phyloP scores from a whole-genome alignment of 2,329 filamentous ascomycete genomes.

The Curvularia hawaiiensis region DNA sequence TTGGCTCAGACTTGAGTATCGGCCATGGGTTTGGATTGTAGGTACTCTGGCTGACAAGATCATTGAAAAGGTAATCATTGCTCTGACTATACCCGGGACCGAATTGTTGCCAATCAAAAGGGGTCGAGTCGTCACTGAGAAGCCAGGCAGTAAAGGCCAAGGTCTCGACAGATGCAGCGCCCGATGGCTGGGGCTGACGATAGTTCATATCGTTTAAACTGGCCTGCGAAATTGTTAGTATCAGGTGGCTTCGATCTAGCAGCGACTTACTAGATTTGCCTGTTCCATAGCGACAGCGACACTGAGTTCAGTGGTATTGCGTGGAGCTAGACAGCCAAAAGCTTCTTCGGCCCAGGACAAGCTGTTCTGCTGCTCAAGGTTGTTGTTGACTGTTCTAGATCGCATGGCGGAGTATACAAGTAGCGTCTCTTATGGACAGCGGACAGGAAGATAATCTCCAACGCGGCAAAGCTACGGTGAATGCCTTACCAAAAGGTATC shows the following conservation, averaged over 20 bases:
- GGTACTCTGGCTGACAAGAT: constrained; percentile 8
- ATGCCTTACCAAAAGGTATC: constrained; percentile 1
- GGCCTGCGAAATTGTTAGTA: constrained; percentile 16
- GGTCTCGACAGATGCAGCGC: background rate
- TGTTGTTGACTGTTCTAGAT: constrained; percentile 11
- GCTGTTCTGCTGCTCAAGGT: too few species aligned
- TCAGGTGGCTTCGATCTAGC: background rate
- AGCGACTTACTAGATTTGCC: constrained; percentile 21
- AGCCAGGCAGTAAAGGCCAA: too few species aligned
- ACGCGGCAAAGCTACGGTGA: constrained; percentile 16
- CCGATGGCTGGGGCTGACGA: constrained; percentile 6
- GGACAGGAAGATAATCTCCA: constrained; percentile 12
- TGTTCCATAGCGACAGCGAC: constrained; percentile 22
- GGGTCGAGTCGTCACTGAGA: too few species aligned
- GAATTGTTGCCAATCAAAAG: background rate
- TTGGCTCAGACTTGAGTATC: background rate
- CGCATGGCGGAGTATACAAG: background rate
- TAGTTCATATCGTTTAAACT: constrained; percentile 6
- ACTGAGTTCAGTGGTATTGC: background rate
- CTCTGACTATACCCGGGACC: constrained; percentile 14
- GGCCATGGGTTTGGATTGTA: constrained; percentile 6
- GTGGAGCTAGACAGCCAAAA: background rate
- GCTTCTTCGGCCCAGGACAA: constrained; percentile 5
- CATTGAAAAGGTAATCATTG: constrained; percentile 15
- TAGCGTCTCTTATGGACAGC: constrained; percentile 13